These are phyloP conservation scores for Pulicaria dysenterica DNA, from an alignment of 129 eudicot genomes.

Conservation along the genomic window DNA sequence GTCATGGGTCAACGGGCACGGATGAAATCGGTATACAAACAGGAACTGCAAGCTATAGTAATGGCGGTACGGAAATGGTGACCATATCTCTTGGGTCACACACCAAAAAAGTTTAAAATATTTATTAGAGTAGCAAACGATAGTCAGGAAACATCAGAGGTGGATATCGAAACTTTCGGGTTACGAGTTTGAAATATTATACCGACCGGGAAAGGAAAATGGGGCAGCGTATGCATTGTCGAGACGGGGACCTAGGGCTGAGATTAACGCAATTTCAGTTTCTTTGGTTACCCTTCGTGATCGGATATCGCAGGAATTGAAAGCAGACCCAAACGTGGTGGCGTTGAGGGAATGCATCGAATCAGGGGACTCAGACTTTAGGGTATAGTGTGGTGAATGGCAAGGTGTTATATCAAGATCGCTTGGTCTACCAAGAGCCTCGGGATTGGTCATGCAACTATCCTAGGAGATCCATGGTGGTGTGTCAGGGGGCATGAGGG, in stretches of 20 bases:
- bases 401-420: background rate
- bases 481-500: background rate
- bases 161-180: too few species aligned
- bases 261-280: background rate
- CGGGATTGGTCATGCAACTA: background rate
- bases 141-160: too few species aligned
- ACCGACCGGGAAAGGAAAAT: too few species aligned
- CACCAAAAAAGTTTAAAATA: background rate
- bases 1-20: too few species aligned
- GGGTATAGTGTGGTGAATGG: background rate
- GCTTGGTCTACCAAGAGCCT: background rate
- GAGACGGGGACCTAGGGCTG: background rate
- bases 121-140: background rate
- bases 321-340: background rate
- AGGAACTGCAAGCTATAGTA: too few species aligned
- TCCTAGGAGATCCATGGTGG: background rate
- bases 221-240: background rate
- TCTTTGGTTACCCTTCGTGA: too few species aligned
- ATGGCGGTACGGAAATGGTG: background rate
- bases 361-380: background rate
- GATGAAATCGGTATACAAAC: too few species aligned
- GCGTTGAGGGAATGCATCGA: background rate
- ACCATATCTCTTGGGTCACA: background rate
- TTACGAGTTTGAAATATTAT: too few species aligned
- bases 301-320: background rate